Base-by-base conservation (phyloP, 306 rosid species). In the Geum urbanum region DNA sequence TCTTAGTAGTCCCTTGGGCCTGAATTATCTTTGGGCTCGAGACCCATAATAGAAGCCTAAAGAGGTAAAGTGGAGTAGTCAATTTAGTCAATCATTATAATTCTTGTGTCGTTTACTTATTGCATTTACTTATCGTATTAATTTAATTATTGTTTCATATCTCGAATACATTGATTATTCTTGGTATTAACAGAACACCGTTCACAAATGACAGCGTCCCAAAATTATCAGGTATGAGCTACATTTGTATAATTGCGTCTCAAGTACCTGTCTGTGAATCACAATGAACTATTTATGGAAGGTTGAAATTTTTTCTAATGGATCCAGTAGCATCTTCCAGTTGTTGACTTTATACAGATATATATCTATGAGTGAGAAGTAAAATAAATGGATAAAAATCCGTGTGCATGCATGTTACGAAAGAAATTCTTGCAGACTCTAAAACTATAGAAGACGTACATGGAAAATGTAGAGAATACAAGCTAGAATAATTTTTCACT, bases 191-290 rank as follows among this genome's bases (percentile, higher is more conserved):
- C 50, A 95, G n/a, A n/a, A 77, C 46, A 20, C 80, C 90, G 43
- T 81, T 87, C 77, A 73, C 79, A 57, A 79, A 81, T 71, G 48
- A 40, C 63, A 81, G 78, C 19, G 13, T 70, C 49, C 86, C 85
- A 2, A 72, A 52, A 46, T 80, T 85, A 62, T 88, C 88, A 77
- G 90, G 90, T 85, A 61, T 39, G 24, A 45, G 66, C 57, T 72
- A 19, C 15, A 39, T 45, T 49, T 64, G 18, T 60, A 66, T 39
- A 3, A 13, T 32, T 45, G 53, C 9, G 58, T 66, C 70, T 32
- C 7, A 32, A 49, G 8, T 67, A 37, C 60, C 48, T 35, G 11
- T 48, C 16, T 27, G 9, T 48, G 9, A 45, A 64, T 5, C 41
- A 59, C 20, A 59, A 56, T 27, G 15, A 66, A 54, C 39, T 32